Evolutionary conservation across 805 yeast genomes (phyloP), one percentile per base, ranked within the genome.

Genomic region (Wickerhamomyces subpelliculosus): DNA sequence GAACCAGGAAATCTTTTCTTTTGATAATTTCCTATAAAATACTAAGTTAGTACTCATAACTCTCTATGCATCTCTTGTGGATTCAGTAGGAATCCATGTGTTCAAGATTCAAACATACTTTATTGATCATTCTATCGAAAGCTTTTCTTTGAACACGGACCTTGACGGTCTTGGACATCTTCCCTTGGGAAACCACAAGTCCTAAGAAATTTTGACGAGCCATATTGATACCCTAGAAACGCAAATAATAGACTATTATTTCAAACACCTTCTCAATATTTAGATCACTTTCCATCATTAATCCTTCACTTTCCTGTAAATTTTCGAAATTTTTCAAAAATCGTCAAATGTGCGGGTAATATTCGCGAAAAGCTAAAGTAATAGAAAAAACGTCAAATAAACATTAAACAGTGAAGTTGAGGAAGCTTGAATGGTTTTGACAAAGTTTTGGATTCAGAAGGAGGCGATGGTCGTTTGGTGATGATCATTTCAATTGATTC

Each of bases 111-210:
- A 2, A 12, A 40, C 44, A 18, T 39, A 45, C 50, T 35, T 84
- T 84, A 58, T 84, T 83, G 45, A 85, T 73, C 43, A 70, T 65
- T 41, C 73, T 73, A 61, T 87, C 83, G 67, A 80, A 86, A 31
- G 75, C 74, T 54, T 79, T 80, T 33, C 79, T 79, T 57, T 84
- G 82, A 24, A 90, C 89, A 43, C 96, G 75, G 43, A 90, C 97
- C 65, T 88, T 89, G 46, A 90, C 88, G 41, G 97, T 90, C 67
- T 90, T 93, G 63, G 75, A 73, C 96, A 89, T 93, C 61, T 87
- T 87, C 31, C 97, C 97, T 57, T 89, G 97, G 36, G 96, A 87
- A 24, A 88, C 80, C 49, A 90, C 97, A 62, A 87, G 79, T 33
- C 98, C 98, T 34, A 87, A 66, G 55, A 89, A 86, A 57, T 86